These are phyloP conservation scores for Beauveria australis DNA, from an alignment of 2,329 filamentous ascomycete species.

Conservation along the genomic window DNA sequence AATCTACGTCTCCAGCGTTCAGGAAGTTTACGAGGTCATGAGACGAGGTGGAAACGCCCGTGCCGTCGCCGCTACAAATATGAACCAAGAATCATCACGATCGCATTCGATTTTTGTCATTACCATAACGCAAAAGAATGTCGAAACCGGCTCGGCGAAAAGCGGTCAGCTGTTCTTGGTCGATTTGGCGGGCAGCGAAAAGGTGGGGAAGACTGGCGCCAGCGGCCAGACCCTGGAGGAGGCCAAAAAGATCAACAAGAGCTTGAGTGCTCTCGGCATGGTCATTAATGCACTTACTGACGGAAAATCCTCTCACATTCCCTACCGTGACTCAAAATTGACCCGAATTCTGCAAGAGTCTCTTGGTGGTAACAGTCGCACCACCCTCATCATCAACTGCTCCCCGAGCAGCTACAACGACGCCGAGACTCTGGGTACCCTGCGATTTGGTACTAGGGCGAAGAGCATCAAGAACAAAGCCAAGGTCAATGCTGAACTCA, in stretches of 20 bases:
- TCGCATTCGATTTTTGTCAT: conserved; percentile 98
- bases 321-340: conserved; percentile 96
- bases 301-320: conserved; percentile 91
- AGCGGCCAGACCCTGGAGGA: conserved; percentile 96
- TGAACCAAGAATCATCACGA: conserved; percentile 97
- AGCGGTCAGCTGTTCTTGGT: conserved; percentile 95
- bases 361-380: conserved; percentile 92
- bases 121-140: conserved; percentile 94
- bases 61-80: conserved; percentile 94
- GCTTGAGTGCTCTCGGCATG: conserved; percentile 94
- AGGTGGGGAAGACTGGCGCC: conserved; percentile 96
- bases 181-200: conserved; percentile 96
- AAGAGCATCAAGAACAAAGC: conserved; percentile 99
- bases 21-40: conserved; percentile 96
- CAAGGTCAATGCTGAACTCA: conserved; percentile 98
- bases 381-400: conserved; percentile 97
- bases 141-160: conserved; percentile 91
- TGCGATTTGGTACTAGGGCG: conserved; percentile 90
- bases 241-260: conserved; percentile 99
- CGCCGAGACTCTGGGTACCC: conserved; percentile 81
- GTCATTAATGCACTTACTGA: conserved; percentile 97
- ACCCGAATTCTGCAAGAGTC: conserved; percentile 96
- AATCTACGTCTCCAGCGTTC: conserved; percentile 90
- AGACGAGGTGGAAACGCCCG: conserved; percentile 81
- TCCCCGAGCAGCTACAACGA: conserved; percentile 99